Conservation (phyloP, 805 yeast genomes). For the Lipomyces spencermartinsiae region DNA sequence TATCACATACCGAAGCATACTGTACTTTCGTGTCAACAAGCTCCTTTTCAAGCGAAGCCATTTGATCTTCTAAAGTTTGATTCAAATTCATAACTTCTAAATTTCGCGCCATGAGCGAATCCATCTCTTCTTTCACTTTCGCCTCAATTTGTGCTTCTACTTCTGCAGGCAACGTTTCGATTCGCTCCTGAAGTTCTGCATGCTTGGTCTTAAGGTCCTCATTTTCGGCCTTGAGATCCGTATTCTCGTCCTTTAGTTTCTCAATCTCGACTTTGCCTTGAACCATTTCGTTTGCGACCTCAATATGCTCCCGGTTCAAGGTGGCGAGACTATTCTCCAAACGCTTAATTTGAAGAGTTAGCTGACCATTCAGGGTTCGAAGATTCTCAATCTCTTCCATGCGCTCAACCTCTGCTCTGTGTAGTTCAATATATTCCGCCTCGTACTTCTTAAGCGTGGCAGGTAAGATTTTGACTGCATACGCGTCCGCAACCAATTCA, state of each 20-base stretch:
- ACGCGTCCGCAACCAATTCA: slow-evolving; percentile 78
- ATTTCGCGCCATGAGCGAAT: slow-evolving; percentile 65
- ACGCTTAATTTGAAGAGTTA: slow-evolving; percentile 73
- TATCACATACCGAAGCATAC: slow-evolving; percentile 39
- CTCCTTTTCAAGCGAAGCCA: slow-evolving; percentile 53
- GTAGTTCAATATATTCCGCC: slow-evolving; percentile 77
- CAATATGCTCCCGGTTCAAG: slow-evolving; percentile 82
- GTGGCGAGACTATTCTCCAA: slow-evolving; percentile 72
- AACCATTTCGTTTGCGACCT: slow-evolving; percentile 86
- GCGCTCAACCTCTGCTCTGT: slow-evolving; percentile 67
- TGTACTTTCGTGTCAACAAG: slow-evolving; percentile 45
- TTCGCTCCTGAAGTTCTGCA: slow-evolving; percentile 51
- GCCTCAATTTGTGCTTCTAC: slow-evolving; percentile 45
- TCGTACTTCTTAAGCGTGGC: slow-evolving; percentile 71
- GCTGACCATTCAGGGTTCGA: slow-evolving; percentile 68
- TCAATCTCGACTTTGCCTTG: slow-evolving; percentile 77
- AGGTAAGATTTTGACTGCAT: slow-evolving; percentile 75
- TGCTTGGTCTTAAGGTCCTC: slow-evolving; percentile 54
- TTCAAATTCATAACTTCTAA: slow-evolving; percentile 71
- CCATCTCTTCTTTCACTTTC: slow-evolving; percentile 56
- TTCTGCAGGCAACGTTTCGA: slow-evolving; percentile 38
- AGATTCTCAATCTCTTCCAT: slow-evolving; percentile 65
- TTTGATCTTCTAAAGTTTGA: slow-evolving; percentile 60
- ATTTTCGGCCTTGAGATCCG: slow-evolving; percentile 59
- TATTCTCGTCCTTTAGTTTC: slow-evolving; percentile 75